Evolutionary conservation across 176 grass and related monocot genomes (phyloP).

Genomic region (Tillandsia leiboldiana): DNA sequence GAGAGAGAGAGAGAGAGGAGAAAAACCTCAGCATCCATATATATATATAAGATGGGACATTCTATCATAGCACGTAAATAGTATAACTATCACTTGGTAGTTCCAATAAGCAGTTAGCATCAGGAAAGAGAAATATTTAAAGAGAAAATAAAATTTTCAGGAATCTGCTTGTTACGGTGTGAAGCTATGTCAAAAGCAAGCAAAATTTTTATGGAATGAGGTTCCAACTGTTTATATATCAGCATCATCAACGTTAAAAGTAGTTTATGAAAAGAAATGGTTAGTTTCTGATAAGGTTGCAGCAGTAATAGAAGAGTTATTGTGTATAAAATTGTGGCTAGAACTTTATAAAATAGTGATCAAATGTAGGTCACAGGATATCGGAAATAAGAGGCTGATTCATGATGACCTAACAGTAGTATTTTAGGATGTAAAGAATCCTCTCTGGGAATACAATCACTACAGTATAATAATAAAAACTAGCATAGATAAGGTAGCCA

Average conservation of each 20-base stretch:
- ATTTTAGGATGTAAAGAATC: neutral
- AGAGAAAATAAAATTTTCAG: neutral
- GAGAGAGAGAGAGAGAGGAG: conserved; percentile 6
- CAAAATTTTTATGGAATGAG: neutral
- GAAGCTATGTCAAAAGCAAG: neutral
- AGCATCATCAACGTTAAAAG: too few species aligned
- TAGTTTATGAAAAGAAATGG: too few species aligned
- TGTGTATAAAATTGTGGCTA: too few species aligned
- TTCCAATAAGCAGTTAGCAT: neutral
- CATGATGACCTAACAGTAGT: neutral
- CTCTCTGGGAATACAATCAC: neutral
- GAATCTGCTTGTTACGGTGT: neutral
- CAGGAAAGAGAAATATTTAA: neutral
- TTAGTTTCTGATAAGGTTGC: too few species aligned
- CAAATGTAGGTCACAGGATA: neutral
- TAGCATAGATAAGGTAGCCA: neutral
- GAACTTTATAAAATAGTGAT: neutral
- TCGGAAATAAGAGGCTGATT: neutral
- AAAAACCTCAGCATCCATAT: neutral
- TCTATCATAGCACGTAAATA: neutral
- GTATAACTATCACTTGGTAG: neutral
- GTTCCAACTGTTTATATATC: neutral
- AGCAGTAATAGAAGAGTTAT: too few species aligned
- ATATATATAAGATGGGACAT: conserved; percentile 8
- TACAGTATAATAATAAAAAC: too few species aligned